Base-by-base conservation (phyloP, 305 asterid genomes). In the Petunia hybrid region DNA sequence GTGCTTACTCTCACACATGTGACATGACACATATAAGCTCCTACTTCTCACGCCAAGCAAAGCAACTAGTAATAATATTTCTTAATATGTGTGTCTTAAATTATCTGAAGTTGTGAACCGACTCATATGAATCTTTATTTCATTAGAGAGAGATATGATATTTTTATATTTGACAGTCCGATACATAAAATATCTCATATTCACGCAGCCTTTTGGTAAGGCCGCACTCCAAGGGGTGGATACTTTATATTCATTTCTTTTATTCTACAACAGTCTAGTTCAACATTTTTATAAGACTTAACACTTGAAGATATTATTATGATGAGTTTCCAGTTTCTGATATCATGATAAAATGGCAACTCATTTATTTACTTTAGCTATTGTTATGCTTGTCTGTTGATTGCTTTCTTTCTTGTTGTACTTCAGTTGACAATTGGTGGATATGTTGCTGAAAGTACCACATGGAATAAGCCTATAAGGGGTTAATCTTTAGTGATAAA, bases 401-500 rank as follows among this genome's bases (percentile, higher is more conserved):
- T 80, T 77, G 42, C 45, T 56, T 85, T 53, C 6, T 62, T 85
- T 86, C 10, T 80, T 63, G 35, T 16, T 53, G 80, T 46, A 68
- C 38, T 81, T 84, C 78, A 59, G 83, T 68, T 85, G 86, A 86
- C 82, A 74, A 78, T 81, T 73, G 85, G 83, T 80, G 79, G 83
- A 64, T 43, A 56, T 45, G 86, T 79, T 87, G 88, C 85, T 86
- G 89, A 83, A 66, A 67, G 80, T 80, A 73, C 83, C 97, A 87
- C 97, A 95, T 92, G 98, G 97, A 94, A 87, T 90, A 90, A 10
- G 31, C 31, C 31, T 22, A 22, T 22, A 22, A 22, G 91, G 90
- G 88, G 82, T 89, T 88, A 84, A 75, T 86, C 63, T 84, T 83
- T 89, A 88, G 79, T 83, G 81, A 83, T 82, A 86, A 88, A 82